Evolutionary conservation across 2,329 filamentous ascomycete genomes (phyloP).

Genomic region (Plectosphaerella plurivora): DNA sequence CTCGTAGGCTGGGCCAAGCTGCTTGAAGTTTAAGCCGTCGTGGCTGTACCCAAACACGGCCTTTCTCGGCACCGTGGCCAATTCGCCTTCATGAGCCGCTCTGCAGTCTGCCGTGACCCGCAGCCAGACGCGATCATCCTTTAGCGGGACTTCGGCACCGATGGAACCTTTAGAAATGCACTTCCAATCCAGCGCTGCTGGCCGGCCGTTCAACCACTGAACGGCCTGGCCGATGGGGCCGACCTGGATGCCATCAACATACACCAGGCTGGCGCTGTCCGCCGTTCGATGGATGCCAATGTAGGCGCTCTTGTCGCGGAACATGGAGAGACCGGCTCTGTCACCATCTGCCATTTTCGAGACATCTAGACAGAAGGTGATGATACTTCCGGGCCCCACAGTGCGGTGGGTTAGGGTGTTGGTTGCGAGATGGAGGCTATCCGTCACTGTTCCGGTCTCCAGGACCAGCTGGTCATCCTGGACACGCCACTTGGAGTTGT

Average conservation of each 20-base stretch:
- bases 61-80: background rate
- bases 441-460: constrained; percentile 40
- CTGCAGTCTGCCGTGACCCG: constrained; percentile 14
- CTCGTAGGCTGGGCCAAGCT: constrained; percentile 26
- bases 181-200: constrained; percentile 17
- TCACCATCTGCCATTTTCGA: constrained; percentile 45
- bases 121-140: constrained; percentile 10
- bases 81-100: background rate
- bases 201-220: background rate
- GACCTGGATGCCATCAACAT: background rate
- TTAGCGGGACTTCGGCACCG: background rate
- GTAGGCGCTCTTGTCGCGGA: constrained; percentile 48
- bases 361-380: constrained; percentile 44
- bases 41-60: constrained; percentile 31
- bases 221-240: background rate
- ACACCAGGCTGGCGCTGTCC: background rate
- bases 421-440: constrained; percentile 36
- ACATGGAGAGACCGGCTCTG: constrained; percentile 42
- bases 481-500: constrained; percentile 37
- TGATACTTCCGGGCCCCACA: constrained; percentile 37
- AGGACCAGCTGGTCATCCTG: constrained; percentile 27
- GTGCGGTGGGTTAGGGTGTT: constrained; percentile 41
- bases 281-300: constrained; percentile 37
- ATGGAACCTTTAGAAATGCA: constrained; percentile 22
- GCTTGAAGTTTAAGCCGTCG: constrained; percentile 32